Evolutionary conservation across 768 basidiomycete species (phyloP).

Genomic region (Pleurotus pulmonarius): DNA sequence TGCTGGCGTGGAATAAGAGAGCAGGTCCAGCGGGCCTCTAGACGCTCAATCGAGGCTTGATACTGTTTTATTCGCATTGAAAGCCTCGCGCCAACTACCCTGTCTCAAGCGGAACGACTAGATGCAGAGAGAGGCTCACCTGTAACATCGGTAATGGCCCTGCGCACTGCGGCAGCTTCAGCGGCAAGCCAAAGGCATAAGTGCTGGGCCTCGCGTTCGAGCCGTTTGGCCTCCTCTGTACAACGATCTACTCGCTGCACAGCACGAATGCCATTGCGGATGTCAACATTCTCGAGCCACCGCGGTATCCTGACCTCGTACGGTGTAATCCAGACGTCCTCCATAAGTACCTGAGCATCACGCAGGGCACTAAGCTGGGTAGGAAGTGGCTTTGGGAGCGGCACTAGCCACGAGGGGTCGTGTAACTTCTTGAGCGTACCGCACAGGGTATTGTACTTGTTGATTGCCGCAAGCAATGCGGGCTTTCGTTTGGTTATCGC

Average conservation of each 20-base stretch:
- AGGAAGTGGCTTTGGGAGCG: conserved; percentile 27
- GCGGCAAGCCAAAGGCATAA: conserved; percentile 28
- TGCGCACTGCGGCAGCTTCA: conserved; percentile 23
- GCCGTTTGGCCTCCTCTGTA: conserved; percentile 21
- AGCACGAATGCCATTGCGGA: conserved; percentile 16
- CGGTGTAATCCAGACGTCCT: conserved; percentile 31
- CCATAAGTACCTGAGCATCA: conserved; percentile 23
- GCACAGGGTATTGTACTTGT: conserved; percentile 24
- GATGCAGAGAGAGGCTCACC: too few relatives aligned
- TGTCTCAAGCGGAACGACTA: too few relatives aligned
- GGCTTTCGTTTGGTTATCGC: conserved; percentile 27
- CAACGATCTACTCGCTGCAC: conserved; percentile 24
- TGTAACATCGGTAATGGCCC: too few relatives aligned
- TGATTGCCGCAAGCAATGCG: conserved; percentile 23
- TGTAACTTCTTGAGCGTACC: conserved; percentile 18
- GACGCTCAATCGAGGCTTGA: too few relatives aligned
- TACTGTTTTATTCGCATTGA: too few relatives aligned
- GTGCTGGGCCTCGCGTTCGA: conserved; percentile 27
- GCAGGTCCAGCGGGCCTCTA: too few relatives aligned
- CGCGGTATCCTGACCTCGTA: conserved; percentile 8
- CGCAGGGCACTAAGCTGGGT: conserved; percentile 22
- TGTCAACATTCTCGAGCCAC: conserved; percentile 29
- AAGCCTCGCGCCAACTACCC: too few relatives aligned
- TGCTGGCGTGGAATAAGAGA: too few relatives aligned
- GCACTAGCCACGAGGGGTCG: conserved; percentile 21